phyloP scores from a whole-genome alignment of 2,329 filamentous ascomycete species.

The Paraconiothyrium sp. region DNA sequence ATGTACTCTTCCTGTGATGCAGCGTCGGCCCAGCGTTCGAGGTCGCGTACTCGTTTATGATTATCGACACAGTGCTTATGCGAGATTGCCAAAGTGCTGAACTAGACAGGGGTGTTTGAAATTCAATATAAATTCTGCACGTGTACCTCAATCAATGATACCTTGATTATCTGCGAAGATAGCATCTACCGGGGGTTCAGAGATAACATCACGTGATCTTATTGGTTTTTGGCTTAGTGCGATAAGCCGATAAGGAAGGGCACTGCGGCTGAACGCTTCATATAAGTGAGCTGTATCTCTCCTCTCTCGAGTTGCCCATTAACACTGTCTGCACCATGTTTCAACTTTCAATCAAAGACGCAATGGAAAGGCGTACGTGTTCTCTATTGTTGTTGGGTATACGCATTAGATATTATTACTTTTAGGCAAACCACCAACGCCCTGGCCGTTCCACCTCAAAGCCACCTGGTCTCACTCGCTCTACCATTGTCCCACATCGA shows the following conservation, averaged over 20 bases:
- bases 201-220: background rate
- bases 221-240: background rate
- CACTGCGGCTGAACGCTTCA: background rate
- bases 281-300: background rate
- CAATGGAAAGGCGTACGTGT: background rate
- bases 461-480: constrained; percentile 6
- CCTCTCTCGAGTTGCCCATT: background rate
- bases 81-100: background rate
- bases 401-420: background rate
- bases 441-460: background rate
- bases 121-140: background rate
- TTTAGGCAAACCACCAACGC: background rate
- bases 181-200: background rate
- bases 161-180: background rate
- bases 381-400: background rate
- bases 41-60: background rate
- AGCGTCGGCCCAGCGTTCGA: no score
- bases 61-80: background rate
- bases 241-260: background rate
- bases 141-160: background rate
- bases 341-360: background rate
- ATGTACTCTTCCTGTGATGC: background rate
- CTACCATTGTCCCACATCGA: background rate
- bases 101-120: background rate
- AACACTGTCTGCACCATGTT: background rate